Base-by-base conservation (phyloP, 139 green algal species). In the Astrephomene gubernaculifera region DNA sequence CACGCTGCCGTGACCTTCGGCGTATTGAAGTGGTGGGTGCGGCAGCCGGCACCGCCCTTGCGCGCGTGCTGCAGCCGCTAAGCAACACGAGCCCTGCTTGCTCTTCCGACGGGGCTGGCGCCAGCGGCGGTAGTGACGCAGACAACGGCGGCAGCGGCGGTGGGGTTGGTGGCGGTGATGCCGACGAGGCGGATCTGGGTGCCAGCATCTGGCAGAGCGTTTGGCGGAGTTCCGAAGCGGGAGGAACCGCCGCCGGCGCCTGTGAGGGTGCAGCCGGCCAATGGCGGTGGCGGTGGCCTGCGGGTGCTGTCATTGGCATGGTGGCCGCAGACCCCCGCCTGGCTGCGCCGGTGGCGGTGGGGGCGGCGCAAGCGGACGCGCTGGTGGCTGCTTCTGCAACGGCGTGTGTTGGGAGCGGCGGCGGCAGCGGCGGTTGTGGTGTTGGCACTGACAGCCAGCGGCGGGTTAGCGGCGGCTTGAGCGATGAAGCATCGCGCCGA, bases 1-100 rank as follows among this genome's bases (percentile, higher is more conserved):
- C 73, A 7, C 52, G 82, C 17, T 84, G 85, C 41, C 33, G 68
- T 12, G 76, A 88, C 64, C 74, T 92, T 41, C 75, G 89, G 6
- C 73, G 89, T 8, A 29, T 92, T 0, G 86, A 92, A 45, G 25
- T 92, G 22, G 27, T 88, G 36, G 89, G 89, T 6, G 64, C 43
- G 2, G 31, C 36, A 7, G 82, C 85, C 9, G 79, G 69, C 21
- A 31, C 61, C 1, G 70, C 72, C 27, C 69, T 91, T n/a, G 68
- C 64, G 29, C 27, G 67, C 22, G 76, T 71, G 54, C 35, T 88
- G 64, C 27, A 14, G 83, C 83, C 73, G 21, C 5, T n/a, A n/a
- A n/a, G n/a, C n/a, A n/a, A n/a, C n/a, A n/a, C n/a, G n/a, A n/a
- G n/a, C n/a, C n/a, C n/a, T n/a, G n/a, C n/a, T n/a, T n/a, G n/a